phyloP scores from a whole-genome alignment of 1,284 basidiomycete species.

The Malassezia psittaci region DNA sequence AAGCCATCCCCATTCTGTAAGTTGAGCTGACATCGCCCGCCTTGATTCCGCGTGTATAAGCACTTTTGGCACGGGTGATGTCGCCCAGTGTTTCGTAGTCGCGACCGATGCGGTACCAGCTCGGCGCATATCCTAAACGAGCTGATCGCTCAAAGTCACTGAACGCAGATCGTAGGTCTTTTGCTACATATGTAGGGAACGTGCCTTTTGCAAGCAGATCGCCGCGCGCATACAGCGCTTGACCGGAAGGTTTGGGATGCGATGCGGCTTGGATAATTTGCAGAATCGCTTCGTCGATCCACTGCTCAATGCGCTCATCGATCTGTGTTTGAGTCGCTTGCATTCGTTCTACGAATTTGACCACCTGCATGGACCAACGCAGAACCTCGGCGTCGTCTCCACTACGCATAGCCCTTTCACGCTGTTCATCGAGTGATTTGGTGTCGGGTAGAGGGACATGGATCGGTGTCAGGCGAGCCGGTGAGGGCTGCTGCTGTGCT shows the following conservation, averaged over 20 bases:
- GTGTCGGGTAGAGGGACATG: slow-evolving; percentile 35
- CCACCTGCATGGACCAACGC: slow-evolving; percentile 66
- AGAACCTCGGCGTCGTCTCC: slow-evolving; percentile 58
- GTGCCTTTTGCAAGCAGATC: slow-evolving; percentile 61
- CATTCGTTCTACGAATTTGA: slow-evolving; percentile 61
- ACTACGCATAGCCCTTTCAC: slow-evolving; percentile 22
- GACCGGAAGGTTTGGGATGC: slow-evolving; percentile 53
- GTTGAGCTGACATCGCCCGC: slow-evolving; percentile 63
- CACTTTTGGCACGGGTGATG: slow-evolving; percentile 59
- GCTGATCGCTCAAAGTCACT: slow-evolving; percentile 58
- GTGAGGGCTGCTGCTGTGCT: not conserved
- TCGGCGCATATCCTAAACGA: slow-evolving; percentile 36
- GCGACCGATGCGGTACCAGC: slow-evolving; percentile 75
- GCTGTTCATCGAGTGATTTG: slow-evolving; percentile 21
- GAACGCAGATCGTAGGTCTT: slow-evolving; percentile 70
- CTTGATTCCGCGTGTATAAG: slow-evolving; percentile 68
- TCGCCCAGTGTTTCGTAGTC: slow-evolving; percentile 85
- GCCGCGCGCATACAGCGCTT: slow-evolving; percentile 66
- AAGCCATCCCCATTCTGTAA: slow-evolving; percentile 68
- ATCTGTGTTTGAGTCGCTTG: slow-evolving; percentile 49
- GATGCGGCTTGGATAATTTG: slow-evolving; percentile 28
- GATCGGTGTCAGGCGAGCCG: slow-evolving; percentile 18
- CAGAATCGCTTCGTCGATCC: slow-evolving; percentile 57
- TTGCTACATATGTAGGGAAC: slow-evolving; percentile 50
- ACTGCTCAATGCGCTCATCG: slow-evolving; percentile 57